Evolutionary conservation across 2,329 filamentous ascomycete genomes (phyloP), one percentile per base, ranked within the genome.

Genomic region (Immersiporthe knoxdaviesiana): DNA sequence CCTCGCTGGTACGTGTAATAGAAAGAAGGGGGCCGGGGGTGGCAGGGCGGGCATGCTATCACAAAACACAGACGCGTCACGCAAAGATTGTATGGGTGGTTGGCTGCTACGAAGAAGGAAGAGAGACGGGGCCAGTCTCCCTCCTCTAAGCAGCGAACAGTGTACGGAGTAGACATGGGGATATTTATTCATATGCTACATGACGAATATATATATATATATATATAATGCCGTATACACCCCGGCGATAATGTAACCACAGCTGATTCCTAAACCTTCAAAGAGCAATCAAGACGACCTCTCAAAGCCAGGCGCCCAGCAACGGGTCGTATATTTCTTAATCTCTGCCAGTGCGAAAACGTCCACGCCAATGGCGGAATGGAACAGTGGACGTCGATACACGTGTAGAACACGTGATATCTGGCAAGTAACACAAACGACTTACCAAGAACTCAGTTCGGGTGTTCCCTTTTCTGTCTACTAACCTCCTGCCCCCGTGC

Each of bases 261-360:
- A 76, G 74, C 75, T 77, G 75, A 77, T 77, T 77, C 75, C 75
- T 74, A 70, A 69, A 72, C 63, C 72, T 68, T 77, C 75, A 70
- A 68, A 16, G 71, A 75, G 72, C 5, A 73, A 67, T 70, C 75
- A 76, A 76, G 74, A 77, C 74, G 75, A 72, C 71, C 74, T 75
- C 72, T 76, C 72, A 65, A 74, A 73, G 70, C 70, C 74, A 74
- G 75, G 75, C 72, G 75, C 75, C 75, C 75, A 77, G 75, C 74
- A 76, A 76, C 75, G 75, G 75, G 75, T 56, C 52, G 14, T 32
- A 76, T 61, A 76, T 63, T 68, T 64, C 62, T 74, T 67, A 50
- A 68, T 75, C 72, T 75, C 35, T 73, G 74, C 74, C 75, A 75
- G 72, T 71, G 70, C 68, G 70, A 74, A 73, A 75, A 74, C 74